phyloP scores from a whole-genome alignment of 164 flowering plant genomes.

The Annona squamosa region DNA sequence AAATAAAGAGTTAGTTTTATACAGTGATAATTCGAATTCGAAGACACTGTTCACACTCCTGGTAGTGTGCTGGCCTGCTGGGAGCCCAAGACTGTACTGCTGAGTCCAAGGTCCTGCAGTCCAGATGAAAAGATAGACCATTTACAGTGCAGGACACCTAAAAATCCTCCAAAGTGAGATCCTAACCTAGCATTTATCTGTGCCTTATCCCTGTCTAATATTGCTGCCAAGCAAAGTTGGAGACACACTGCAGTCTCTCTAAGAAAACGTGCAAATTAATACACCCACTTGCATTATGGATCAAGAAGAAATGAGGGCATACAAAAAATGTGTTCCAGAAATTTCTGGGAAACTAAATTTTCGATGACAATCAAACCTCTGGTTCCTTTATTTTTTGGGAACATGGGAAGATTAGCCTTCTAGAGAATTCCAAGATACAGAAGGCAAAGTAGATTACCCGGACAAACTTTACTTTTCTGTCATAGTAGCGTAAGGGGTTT shows the following conservation, averaged over 20 bases:
- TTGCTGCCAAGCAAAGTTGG: too few relatives aligned
- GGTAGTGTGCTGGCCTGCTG: too few relatives aligned
- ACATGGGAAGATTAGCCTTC: background rate
- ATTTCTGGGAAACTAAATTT: background rate
- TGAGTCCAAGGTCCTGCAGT: background rate
- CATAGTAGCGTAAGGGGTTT: constrained; percentile 91
- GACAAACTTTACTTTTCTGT: constrained; percentile 72
- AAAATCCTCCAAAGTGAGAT: background rate
- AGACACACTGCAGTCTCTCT: too few relatives aligned
- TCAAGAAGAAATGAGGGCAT: background rate
- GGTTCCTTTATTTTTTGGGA: background rate
- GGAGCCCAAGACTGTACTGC: background rate
- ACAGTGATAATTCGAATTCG: too few relatives aligned
- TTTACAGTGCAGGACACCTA: background rate
- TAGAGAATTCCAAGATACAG: background rate
- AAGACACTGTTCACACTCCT: too few relatives aligned
- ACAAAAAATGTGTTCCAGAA: background rate
- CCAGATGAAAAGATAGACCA: background rate
- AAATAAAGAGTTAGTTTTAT: background rate
- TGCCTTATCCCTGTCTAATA: background rate
- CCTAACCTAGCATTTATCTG: background rate
- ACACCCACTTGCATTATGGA: background rate
- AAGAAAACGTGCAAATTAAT: too few relatives aligned
- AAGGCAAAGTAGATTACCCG: constrained; percentile 46
- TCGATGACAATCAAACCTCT: background rate